Evolutionary conservation across 1,284 basidiomycete genomes (phyloP), one percentile per base, ranked within the genome.

Genomic region (Apiotrichum porosum): DNA sequence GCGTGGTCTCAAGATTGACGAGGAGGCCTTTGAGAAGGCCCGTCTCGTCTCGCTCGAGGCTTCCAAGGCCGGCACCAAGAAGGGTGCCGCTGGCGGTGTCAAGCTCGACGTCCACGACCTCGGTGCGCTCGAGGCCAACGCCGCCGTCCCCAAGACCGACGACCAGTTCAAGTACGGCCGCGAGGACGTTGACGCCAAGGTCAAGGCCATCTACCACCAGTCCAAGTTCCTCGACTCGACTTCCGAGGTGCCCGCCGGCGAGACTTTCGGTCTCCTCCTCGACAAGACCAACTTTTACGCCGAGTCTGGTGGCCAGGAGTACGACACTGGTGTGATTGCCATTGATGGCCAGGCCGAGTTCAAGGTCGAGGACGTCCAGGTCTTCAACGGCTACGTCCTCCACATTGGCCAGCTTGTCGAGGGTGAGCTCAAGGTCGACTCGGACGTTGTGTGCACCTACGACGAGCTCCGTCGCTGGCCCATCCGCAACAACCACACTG

Each of bases 211-310:
- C 56, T 97, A 92, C 75, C 81, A 87, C 69, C 79, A 83, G 61
- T 87, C 86, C 66, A 73, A 81, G 19, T 97, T 98, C 75, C 61
- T 83, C 47, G 62, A 74, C 14, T 84, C 86, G 1, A 90, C 91
- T 6, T 67, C 75, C 17, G 75, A 77, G 36, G 78, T 93, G 28
- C 80, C 85, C 0, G 48, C 65, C 26, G 80, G 79, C 54, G 75
- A 81, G 23, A 75, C 79, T 13, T 89, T 97, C 65, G 95, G 94
- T 47, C 68, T 99, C 49, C 71, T 99, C 32, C 82, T 99, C 44
- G 90, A 98, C 75, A 81, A 81, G 49, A 97, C 94, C n/a, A 91
- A 85, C 76, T 95, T 98, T 73, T 99, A 98, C 63, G 94, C 94
- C 23, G 94, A 99, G 76, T 82, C 89, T 41, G 94, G 94, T 69